Conservation (phyloP, 2,329 filamentous ascomycete genomes). For the Aspergillus persii region DNA sequence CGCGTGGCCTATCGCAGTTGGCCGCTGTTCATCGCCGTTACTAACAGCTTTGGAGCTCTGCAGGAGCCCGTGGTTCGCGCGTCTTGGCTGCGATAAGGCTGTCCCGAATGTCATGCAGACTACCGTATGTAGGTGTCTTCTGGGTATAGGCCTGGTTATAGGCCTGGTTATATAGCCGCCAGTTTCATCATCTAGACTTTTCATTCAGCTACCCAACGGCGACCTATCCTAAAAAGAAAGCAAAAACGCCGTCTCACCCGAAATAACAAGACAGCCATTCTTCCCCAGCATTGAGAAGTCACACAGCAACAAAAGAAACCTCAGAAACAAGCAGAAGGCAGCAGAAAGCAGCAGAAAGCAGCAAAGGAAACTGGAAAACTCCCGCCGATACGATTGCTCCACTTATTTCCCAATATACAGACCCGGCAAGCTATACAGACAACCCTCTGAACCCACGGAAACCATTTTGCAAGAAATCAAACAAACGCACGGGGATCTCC, state of each 20-base stretch:
- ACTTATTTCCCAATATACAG: not conserved
- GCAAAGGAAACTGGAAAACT: slow-evolving; percentile 7
- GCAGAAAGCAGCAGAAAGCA: slow-evolving; percentile 5
- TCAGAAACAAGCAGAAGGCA: not conserved
- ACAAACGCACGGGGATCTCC: slow-evolving; percentile 1
- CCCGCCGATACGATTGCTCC: not conserved
- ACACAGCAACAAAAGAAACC: not conserved
- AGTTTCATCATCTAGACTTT: too few species aligned
- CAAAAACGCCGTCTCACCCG: not conserved
- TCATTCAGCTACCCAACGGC: too few species aligned
- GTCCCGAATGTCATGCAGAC: too few species aligned
- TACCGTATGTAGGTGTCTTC: too few species aligned
- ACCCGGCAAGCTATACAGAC: not conserved
- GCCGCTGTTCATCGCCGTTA: slow-evolving; percentile 8
- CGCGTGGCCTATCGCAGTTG: slow-evolving; percentile 13
- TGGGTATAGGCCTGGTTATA: too few species aligned
- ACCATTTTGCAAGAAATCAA: not conserved
- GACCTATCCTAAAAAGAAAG: not conserved
- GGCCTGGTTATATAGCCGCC: too few species aligned
- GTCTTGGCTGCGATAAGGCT: not conserved
- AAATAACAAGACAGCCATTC: not conserved
- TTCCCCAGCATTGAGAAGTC: too few species aligned
- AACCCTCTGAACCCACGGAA: not conserved
- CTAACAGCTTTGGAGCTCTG: not conserved
- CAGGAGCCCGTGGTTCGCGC: not conserved